Conservation (phyloP, 2,329 filamentous ascomycete genomes). For the Cladosporium sp. region DNA sequence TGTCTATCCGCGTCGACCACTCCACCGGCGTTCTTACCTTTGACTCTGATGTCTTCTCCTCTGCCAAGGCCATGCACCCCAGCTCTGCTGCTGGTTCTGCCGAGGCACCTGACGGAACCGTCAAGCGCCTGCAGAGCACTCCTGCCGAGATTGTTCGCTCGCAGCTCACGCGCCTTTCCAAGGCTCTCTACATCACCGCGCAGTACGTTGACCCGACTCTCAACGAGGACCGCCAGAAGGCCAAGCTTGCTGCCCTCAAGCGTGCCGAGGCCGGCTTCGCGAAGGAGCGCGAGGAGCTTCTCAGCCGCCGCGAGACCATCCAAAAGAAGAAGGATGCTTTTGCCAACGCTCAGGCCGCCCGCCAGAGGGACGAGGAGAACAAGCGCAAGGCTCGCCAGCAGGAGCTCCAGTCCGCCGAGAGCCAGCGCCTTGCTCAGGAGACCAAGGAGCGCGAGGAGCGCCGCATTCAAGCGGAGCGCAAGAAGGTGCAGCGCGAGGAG, state of each 20-base stretch:
- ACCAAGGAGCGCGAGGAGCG: conserved; percentile 84
- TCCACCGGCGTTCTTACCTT: conserved; percentile 93
- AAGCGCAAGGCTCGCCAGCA: conserved; percentile 81
- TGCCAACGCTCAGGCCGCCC: conserved; percentile 78
- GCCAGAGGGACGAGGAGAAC: conserved; percentile 86
- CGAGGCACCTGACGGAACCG: conserved; percentile 73
- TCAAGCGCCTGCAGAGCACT: conserved; percentile 94
- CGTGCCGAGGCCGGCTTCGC: conserved; percentile 84
- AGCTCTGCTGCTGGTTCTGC: conserved; percentile 81
- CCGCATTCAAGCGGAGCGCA: conserved; percentile 77
- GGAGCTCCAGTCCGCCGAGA: conserved; percentile 83
- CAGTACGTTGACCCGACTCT: conserved; percentile 91
- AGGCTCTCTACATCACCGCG: conserved; percentile 85
- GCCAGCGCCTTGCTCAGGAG: conserved; percentile 82
- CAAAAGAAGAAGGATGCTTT: conserved; percentile 95
- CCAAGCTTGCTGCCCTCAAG: conserved; percentile 71
- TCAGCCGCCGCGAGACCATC: conserved; percentile 83
- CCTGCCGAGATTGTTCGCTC: conserved; percentile 96
- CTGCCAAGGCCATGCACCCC: conserved; percentile 81
- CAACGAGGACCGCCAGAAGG: conserved; percentile 72
- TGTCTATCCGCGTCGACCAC: conserved; percentile 93
- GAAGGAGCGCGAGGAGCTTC: conserved; percentile 78
- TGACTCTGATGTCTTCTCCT: conserved; percentile 97
- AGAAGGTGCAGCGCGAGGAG: conserved; percentile 55
- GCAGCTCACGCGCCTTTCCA: conserved; percentile 84